These are phyloP conservation scores for Epichloe gansuensis DNA, from an alignment of 2,329 filamentous ascomycete species.

Conservation along the genomic window DNA sequence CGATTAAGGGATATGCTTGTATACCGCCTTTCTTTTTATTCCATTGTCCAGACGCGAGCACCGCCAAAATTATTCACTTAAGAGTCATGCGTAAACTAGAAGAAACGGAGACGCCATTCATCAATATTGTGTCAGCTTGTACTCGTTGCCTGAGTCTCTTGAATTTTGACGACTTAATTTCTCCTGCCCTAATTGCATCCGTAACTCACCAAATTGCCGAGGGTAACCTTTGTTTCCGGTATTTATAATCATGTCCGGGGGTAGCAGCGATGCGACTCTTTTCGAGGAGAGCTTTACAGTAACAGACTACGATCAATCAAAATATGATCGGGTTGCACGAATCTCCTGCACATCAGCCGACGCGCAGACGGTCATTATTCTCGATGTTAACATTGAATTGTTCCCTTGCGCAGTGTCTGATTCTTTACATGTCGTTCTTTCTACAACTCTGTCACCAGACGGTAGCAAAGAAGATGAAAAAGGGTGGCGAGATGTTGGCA, in stretches of 20 bases:
- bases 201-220: not conserved
- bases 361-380: conserved; percentile 60
- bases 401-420: conserved; percentile 69
- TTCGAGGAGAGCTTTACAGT: conserved; percentile 89
- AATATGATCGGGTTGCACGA: conserved; percentile 92
- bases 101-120: not conserved
- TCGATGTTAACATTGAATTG: conserved; percentile 91
- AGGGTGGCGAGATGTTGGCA: conserved; percentile 69
- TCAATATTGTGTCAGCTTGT: not conserved
- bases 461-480: conserved; percentile 65
- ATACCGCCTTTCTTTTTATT: not conserved
- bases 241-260: conserved; percentile 14
- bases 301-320: conserved; percentile 64
- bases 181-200: not conserved
- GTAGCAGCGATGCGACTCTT: conserved; percentile 74
- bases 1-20: conserved; percentile 13
- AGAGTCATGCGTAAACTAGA: too few relatives aligned
- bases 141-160: not conserved
- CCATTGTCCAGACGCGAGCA: not conserved
- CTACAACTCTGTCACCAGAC: conserved; percentile 76
- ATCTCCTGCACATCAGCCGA: conserved; percentile 67
- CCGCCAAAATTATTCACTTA: not conserved
- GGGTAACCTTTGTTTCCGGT: not conserved
- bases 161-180: not conserved
- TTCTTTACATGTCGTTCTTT: conserved; percentile 67